These are phyloP conservation scores for Xylaria palmicola DNA, from an alignment of 495 filamentous ascomycete genomes.

Conservation along the genomic window DNA sequence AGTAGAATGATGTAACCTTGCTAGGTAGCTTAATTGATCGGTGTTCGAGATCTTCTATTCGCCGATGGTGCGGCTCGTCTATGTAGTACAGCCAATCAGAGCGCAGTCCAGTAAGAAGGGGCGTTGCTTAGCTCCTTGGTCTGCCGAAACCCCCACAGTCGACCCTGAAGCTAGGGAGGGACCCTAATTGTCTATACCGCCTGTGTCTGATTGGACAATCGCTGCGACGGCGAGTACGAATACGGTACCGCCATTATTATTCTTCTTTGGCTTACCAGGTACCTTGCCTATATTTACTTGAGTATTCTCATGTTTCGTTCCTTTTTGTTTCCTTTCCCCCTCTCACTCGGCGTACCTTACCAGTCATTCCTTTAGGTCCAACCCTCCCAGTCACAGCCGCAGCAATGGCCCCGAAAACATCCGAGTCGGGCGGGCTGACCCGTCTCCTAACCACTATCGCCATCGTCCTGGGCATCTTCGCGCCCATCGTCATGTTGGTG, in stretches of 20 bases:
- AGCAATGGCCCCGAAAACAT: constrained; percentile 7
- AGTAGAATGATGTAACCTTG: no score
- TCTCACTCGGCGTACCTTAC: background rate
- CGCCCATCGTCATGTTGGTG: constrained; percentile 60
- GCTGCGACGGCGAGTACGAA: constrained; percentile 3
- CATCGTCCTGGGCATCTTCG: constrained; percentile 58
- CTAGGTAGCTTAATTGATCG: no score
- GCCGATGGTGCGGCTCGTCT: background rate
- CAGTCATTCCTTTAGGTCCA: background rate
- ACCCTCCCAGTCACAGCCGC: background rate
- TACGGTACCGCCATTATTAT: constrained; percentile 1
- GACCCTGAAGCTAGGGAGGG: background rate
- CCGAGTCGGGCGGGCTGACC: constrained; percentile 26
- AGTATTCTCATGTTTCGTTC: background rate
- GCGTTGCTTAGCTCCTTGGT: background rate
- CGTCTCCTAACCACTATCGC: constrained; percentile 55
- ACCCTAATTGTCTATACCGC: background rate
- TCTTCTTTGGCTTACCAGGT: no score
- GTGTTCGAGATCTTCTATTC: background rate
- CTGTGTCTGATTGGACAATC: background rate
- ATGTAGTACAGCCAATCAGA: background rate
- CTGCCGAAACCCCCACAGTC: background rate
- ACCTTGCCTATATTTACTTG: background rate
- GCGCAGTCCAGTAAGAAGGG: background rate
- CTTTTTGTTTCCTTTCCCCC: background rate